phyloP scores from a whole-genome alignment of 2,329 filamentous ascomycete species.

The Hymenoscyphus linearis region DNA sequence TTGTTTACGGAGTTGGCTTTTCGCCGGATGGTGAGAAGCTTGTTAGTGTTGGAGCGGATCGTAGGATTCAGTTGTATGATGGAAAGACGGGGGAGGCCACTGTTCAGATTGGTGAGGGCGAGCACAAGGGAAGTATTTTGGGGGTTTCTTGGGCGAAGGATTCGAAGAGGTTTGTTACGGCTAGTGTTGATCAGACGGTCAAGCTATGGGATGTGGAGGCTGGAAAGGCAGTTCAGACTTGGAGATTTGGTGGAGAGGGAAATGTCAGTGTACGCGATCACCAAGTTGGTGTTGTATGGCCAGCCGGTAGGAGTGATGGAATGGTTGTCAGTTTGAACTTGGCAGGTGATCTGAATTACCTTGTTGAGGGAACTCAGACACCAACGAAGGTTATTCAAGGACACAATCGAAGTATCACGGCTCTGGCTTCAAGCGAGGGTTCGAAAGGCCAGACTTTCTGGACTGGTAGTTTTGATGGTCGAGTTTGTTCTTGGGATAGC shows the following conservation, averaged over 20 bases:
- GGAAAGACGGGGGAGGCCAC: conserved; percentile 88
- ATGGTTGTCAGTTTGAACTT: conserved; percentile 87
- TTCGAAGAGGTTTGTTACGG: conserved; percentile 80
- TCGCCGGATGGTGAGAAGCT: conserved; percentile 79
- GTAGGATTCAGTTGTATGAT: conserved; percentile 89
- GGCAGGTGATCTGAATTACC: conserved; percentile 84
- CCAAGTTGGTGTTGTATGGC: conserved; percentile 92
- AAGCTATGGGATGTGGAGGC: conserved; percentile 88
- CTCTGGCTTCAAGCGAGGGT: conserved; percentile 53
- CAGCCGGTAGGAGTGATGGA: conserved; percentile 73
- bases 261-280: conserved; percentile 71
- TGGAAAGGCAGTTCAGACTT: conserved; percentile 71
- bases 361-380: conserved; percentile 64
- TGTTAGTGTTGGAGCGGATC: conserved; percentile 89
- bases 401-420: conserved; percentile 87
- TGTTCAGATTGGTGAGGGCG: conserved; percentile 71
- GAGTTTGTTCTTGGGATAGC: conserved; percentile 79
- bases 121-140: conserved; percentile 90
- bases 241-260: conserved; percentile 76
- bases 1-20: conserved; percentile 82
- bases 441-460: conserved; percentile 58
- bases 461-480: conserved; percentile 90
- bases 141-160: conserved; percentile 86
- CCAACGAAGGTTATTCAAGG: conserved; percentile 73
- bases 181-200: conserved; percentile 90